Evolutionary conservation across 2,329 filamentous ascomycete genomes (phyloP).

Genomic region (Sclerotinia glacialis): DNA sequence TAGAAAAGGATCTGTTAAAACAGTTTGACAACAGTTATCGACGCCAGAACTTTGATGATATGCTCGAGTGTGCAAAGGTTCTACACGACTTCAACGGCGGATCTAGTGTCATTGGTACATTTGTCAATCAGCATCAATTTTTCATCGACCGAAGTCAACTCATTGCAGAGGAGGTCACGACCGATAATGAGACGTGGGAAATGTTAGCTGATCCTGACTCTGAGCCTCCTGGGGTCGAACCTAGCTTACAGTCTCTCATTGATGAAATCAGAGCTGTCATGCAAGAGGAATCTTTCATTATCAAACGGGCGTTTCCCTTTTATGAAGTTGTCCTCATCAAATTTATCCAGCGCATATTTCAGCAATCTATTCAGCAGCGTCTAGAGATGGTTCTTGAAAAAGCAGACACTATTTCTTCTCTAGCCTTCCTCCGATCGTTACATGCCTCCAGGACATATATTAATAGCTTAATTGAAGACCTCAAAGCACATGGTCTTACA

Average conservation of each 20-base stretch:
- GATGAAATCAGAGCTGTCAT: constrained; percentile 95
- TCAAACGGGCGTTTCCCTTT: constrained; percentile 93
- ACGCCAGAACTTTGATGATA: constrained; percentile 92
- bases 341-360: constrained; percentile 93
- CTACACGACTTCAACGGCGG: constrained; percentile 95
- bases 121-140: constrained; percentile 99
- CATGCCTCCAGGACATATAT: constrained; percentile 92
- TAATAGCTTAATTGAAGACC: constrained; percentile 79
- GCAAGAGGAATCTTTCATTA: constrained; percentile 95
- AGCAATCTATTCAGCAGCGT: constrained; percentile 95
- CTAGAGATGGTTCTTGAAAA: constrained; percentile 95
- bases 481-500: constrained; percentile 90
- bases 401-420: constrained; percentile 82
- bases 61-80: constrained; percentile 95
- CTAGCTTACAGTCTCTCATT: constrained; percentile 83
- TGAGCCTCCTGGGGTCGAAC: constrained; percentile 86
- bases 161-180: constrained; percentile 64
- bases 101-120: constrained; percentile 88
- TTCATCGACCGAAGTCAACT: constrained; percentile 96
- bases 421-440: constrained; percentile 86
- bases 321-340: constrained; percentile 91
- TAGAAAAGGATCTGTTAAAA: constrained; percentile 92
- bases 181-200: constrained; percentile 71
- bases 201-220: constrained; percentile 90
- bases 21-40: constrained; percentile 98